Base-by-base conservation (phyloP, 352 stramenopile genomes). In the Globisporangium emineosum region DNA sequence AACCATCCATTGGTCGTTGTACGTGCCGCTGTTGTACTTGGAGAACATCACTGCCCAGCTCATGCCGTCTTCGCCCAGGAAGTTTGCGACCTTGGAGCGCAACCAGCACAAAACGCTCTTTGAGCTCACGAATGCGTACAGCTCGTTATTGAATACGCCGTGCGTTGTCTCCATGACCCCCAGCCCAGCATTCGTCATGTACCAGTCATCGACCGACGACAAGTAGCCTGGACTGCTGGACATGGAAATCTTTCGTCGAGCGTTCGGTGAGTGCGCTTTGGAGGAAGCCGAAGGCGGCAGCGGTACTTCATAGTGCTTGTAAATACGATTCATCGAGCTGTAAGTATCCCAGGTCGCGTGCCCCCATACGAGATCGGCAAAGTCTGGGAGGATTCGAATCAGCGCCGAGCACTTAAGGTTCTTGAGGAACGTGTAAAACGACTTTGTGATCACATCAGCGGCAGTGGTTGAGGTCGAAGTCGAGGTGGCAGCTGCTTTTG, bases 1-100 rank as follows among this genome's bases (percentile, higher is more conserved):
- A 45, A 93, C 62, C 83, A 93, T 90, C 81, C 86, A 96, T 71
- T 93, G 83, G 62, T 94, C 91, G 67, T 90, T 91, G 72, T 94
- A 92, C 47, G 86, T 91, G 59, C 83, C 77, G 61, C 77, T 88
- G 74, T 91, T 88, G 76, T 80, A 71, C 37, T 77, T 78, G 32
- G 68, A 56, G 60, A 91, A 89, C 6, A 64, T 77, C 15, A 59
- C 51, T 0, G 69, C 67, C 84, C 81, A 93, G 21, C 77, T 68
- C 21, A 60, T 51, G 32, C 85, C 86, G 45, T 78, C 78, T 10
- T 53, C 60, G 0, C 68, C 77, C 1, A 91, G 33, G 23, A 74
- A 64, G 51, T 84, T 90, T 10, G 85, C 85, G 3, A 82, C 64
- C 56, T 82, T 83, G 21, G 76, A 75, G 13, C 79, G 77, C 23